Evolutionary conservation across 768 basidiomycete species (phyloP), one percentile per base, ranked within the genome.

Genomic region (Boletus vermiculosoides): DNA sequence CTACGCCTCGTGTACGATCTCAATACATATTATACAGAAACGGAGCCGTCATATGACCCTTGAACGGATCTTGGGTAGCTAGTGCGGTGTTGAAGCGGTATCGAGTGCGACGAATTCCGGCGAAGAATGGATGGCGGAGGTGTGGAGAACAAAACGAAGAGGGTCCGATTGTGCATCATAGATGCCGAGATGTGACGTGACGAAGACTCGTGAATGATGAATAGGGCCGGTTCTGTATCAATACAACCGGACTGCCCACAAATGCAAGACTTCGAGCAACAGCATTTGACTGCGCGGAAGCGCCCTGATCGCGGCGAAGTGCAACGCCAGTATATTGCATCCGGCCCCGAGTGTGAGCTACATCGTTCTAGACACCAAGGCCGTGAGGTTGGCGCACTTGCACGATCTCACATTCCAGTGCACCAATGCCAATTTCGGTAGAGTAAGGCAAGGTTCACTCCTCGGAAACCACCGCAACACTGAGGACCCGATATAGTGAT

Each of bases 401-500:
- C 46, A 68, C 31, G 31, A 75, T 75, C 45, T 76, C 74, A 64
- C 81, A 83, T 7, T 79, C 81, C 11, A 85, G 6, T 65, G 71
- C 16, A 84, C 60, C 3, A 73, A 62, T 23, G 64, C 69, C 33
- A 82, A 77, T 36, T 36, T 28, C 25, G 23, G 34, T 63, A 33
- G 5, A 72, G 76, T 23, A 82, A 77, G 4, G 64, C 40, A 25
- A 79, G 4, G 76, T 69, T 18, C 60, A 63, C 49, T 64, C 71
- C 50, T 67, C 63, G 45, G 58, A 60, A 45, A 52, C 52, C 48
- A 58, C 48, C 55, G 55, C 47, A 53, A 45, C 55, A 37, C 34
- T 45, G 34, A 46, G 78, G 76, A 0, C 82, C 84, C 12, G 83
- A 84, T 44, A 78, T 80, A 51, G 73, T 75, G 30, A 87, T 58